Base-by-base conservation (phyloP, 768 basidiomycete genomes). In the Lactifluus pinguis region DNA sequence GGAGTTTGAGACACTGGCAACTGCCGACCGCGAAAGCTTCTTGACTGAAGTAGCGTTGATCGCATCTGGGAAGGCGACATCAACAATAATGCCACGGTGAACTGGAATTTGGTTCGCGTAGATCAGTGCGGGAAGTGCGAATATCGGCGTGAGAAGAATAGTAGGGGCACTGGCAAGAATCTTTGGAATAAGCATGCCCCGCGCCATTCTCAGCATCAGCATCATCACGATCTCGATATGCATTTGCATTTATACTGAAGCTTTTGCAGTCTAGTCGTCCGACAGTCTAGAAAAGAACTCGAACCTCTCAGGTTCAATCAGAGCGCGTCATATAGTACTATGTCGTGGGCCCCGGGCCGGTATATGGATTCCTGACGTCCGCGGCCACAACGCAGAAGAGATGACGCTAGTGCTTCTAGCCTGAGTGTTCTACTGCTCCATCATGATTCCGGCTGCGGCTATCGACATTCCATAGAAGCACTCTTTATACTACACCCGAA, bases 71-170 rank as follows among this genome's bases (percentile, higher is more conserved):
- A 36, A 30, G 25, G 32, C 15, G 2, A 79, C 76, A 34, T 80
- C 82, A 38, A 80, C 83, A 34, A 80, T 62, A 13, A 83, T 75
- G 0, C 82, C 83, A 38, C 79, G 72, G 17, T 82, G 67, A 7
- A 78, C 61, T 1, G 82, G 80, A 14, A 83, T 67, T 68, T 83
- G 79, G 15, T 74, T 70, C 19, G 70, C 72, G 32, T 61, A 60
- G 15, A 63, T 65, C 17, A 63, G 53, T 13, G 67, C 34, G 11
- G 62, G 66, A 14, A 69, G 62, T n/a, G 59, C 65, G 7, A 65
- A 44, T 14, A 69, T 55, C 25, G 25, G 25, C 29, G 65, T 44
- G 21, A 65, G 38, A 6, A 66, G 30, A 10, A 49, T 36, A 62
- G 13, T 61, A 39, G n/a, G n/a, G n/a, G n/a, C 25, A 25, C 25